Evolutionary conservation across 805 yeast species (phyloP), one percentile per base, ranked within the genome.

Genomic region (Hanseniaspora guilliermondii): DNA sequence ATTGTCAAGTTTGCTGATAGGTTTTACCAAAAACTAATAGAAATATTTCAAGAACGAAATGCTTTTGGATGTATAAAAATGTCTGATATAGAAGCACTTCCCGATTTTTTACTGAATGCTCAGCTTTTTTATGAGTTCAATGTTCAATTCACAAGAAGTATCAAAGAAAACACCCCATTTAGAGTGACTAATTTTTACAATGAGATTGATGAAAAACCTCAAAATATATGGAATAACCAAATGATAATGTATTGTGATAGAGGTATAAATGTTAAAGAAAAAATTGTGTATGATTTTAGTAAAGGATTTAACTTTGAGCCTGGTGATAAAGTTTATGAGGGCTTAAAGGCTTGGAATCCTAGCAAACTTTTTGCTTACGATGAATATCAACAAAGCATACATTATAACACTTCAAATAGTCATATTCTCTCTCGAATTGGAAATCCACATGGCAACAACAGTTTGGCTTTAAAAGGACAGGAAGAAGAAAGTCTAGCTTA

Each of bases 341-440:
- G 32, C 24, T n/a, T 49, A 2, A 17, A 33, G 16, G 22, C 35
- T 11, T 49, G 53, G 53, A 49, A 41, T 37, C 39, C 47, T 22
- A n/a, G 11, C 16, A 40, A 40, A 30, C 40, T 40, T 49, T 14
- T 7, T 6, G n/a, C 16, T 5, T 45, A 30, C 14, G 46, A 36
- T 16, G 14, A 36, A 8, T 24, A 41, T n/a, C 16, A 17, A 4
- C 33, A 7, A 2, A 30, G 33, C 33, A 30, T 14, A 30, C 33
- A 30, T 11, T 30, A 11, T 30, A 30, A 30, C 33, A 11, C 14
- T 11, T 11, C 33, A 30, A 30, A 14, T 30, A 11, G 14, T 11
- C 6, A 2, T 30, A 30, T 30, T 12, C 33, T 30, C 3, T 30
- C 14, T 30, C 33, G 33, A 30, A 30, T 11, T 11, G 14, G 12